These are phyloP conservation scores for Petrea volubilis DNA, from an alignment of 257 asterid species.

Conservation along the genomic window DNA sequence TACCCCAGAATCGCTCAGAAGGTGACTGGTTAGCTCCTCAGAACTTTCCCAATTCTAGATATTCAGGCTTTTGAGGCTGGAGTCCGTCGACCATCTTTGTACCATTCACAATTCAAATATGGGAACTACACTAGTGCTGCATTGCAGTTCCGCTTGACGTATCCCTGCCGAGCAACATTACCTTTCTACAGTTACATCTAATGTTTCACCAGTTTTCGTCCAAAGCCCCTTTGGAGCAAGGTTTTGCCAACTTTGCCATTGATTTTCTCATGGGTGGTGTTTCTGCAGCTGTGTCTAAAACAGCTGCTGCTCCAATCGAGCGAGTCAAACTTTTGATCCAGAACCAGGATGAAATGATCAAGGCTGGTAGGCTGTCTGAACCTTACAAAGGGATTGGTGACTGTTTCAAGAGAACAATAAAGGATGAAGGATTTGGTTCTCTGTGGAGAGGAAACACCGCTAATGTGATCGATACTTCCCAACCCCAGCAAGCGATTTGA, in stretches of 20 bases:
- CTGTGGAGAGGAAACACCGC: no score
- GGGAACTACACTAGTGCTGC: slow-evolving; percentile 6
- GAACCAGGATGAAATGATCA: slow-evolving; percentile 32
- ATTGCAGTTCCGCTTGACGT: background rate
- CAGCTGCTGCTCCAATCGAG: no score
- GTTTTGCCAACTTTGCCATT: slow-evolving; percentile 17
- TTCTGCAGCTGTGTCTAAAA: slow-evolving; percentile 29
- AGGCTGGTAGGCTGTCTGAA: slow-evolving; percentile 24
- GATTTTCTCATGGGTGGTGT: slow-evolving; percentile 34
- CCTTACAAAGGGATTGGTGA: slow-evolving; percentile 22
- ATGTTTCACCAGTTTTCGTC: slow-evolving; percentile 13
- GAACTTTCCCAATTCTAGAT: background rate
- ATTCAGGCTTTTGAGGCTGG: background rate
- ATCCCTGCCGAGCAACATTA: background rate
- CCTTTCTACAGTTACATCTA: slow-evolving; percentile 5
- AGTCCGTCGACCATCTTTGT: background rate
- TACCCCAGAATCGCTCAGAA: slow-evolving; percentile 15
- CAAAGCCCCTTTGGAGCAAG: background rate
- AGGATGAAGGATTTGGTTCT: slow-evolving; percentile 25
- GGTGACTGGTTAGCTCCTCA: background rate
- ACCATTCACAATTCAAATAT: background rate
- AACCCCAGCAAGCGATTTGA: no score
- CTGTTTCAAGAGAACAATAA: slow-evolving; percentile 25
- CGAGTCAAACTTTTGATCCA: no score
- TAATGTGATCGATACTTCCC: no score